A percentile compares a stretch with the other conserved stretches of the same genome.
Evolutionary conservation across 2,329 filamentous ascomycete genomes (phyloP).

Genomic region (Diplodia intermedia): DNA sequence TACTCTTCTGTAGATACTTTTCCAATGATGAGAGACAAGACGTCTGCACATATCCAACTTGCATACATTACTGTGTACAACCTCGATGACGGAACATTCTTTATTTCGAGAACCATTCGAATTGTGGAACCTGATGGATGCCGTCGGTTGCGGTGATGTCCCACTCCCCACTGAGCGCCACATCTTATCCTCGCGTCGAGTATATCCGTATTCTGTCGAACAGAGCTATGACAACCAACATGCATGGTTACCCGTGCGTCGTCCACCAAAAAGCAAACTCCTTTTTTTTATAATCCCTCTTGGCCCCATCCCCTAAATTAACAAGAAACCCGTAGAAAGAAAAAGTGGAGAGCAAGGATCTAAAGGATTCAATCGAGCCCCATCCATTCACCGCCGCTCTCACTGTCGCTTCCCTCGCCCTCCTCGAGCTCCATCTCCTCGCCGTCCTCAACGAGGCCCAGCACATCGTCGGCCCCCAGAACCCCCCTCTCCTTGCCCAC

Average conservation of each 20-base stretch:
- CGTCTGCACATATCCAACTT: background rate
- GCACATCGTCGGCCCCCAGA: constrained; percentile 6
- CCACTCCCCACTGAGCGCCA: background rate
- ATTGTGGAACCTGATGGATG: background rate
- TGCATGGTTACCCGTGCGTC: constrained; percentile 15
- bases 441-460: constrained; percentile 14
- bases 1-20: constrained; percentile 16
- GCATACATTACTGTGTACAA: background rate
- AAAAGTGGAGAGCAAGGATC: background rate
- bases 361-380: constrained; percentile 25
- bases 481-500: constrained; percentile 36
- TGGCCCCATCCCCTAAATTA: background rate
- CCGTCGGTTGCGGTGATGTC: background rate
- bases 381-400: constrained; percentile 25
- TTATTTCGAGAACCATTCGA: background rate
- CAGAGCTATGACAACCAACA: constrained; percentile 4
- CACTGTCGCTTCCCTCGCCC: constrained; percentile 9
- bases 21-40: background rate
- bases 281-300: constrained; percentile 4
- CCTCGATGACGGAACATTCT: background rate
- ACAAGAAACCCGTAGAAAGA: constrained; percentile 15
- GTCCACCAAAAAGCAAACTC: constrained; percentile 15
- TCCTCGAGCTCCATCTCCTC: constrained; percentile 26
- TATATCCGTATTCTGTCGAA: background rate
- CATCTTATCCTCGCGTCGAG: constrained; percentile 12